Percentiles rank a stretch among this genome's conserved stretches.
phyloP scores from a whole-genome alignment of 2,329 filamentous ascomycete genomes.

The Alternaria conjuncta region DNA sequence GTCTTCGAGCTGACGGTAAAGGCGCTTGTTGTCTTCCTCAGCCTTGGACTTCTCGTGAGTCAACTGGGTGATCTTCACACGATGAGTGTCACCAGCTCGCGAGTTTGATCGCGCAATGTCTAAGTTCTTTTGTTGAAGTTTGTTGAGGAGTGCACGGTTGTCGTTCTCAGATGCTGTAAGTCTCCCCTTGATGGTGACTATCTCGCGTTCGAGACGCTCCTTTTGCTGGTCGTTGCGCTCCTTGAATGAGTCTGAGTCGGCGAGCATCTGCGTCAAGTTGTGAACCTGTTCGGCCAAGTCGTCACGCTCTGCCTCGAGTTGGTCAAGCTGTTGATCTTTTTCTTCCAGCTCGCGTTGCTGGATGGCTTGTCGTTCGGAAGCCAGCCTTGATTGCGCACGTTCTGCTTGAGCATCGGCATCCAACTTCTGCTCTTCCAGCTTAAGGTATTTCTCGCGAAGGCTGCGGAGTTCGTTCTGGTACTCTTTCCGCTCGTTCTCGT shows the following conservation, averaged over 20 bases:
- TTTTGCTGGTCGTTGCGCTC: conserved; percentile 92
- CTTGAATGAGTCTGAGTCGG: conserved; percentile 87
- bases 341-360: conserved; percentile 81
- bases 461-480: conserved; percentile 84
- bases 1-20: conserved; percentile 85
- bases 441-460: conserved; percentile 81
- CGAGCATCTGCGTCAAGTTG: conserved; percentile 83
- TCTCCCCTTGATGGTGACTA: conserved; percentile 88
- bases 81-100: conserved; percentile 81
- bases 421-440: conserved; percentile 83
- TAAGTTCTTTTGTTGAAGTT: conserved; percentile 94
- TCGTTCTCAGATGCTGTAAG: conserved; percentile 94
- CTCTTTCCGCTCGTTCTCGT: conserved; percentile 88
- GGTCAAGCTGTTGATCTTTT: conserved; percentile 75
- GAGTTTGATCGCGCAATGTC: conserved; percentile 93
- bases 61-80: conserved; percentile 75
- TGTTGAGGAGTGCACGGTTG: conserved; percentile 93
- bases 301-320: conserved; percentile 79
- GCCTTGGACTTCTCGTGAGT: conserved; percentile 82
- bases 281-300: conserved; percentile 82
- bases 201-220: conserved; percentile 87
- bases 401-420: conserved; percentile 83
- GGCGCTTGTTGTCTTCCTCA: conserved; percentile 81
- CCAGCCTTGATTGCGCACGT: conserved; percentile 76
- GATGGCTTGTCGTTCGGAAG: conserved; percentile 79